phyloP scores from a whole-genome alignment of 106 monocot genomes.

The Hemerocallis citrina region DNA sequence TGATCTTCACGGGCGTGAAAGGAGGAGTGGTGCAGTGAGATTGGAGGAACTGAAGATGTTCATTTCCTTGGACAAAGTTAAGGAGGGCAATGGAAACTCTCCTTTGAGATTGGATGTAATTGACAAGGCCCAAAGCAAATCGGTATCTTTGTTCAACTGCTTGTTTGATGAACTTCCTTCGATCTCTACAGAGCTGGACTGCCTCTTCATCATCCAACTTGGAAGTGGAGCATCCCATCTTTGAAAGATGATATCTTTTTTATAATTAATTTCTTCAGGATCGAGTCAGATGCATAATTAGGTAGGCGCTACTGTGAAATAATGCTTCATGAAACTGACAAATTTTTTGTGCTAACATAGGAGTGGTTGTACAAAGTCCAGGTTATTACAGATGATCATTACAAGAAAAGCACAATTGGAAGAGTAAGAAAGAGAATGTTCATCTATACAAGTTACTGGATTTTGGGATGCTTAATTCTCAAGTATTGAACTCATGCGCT shows the following conservation, averaged over 20 bases:
- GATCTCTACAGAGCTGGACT: slow-evolving; percentile 70
- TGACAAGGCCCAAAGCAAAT: slow-evolving; percentile 53
- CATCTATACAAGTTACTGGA: neutral
- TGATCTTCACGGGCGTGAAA: slow-evolving; percentile 34
- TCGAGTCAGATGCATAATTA: slow-evolving; percentile 8
- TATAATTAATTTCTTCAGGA: slow-evolving; percentile 1
- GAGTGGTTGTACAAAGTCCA: neutral
- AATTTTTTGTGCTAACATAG: no score
- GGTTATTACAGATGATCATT: neutral
- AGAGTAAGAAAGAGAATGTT: slow-evolving; percentile 9
- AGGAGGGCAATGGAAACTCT: slow-evolving; percentile 65
- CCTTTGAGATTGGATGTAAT: slow-evolving; percentile 63
- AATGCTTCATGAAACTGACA: neutral
- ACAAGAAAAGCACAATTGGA: slow-evolving; percentile 17
- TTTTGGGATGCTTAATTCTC: slow-evolving; percentile 3
- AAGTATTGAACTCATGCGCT: slow-evolving; percentile 5
- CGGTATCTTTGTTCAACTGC: slow-evolving; percentile 55
- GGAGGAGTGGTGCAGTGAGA: slow-evolving; percentile 40
- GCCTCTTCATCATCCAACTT: slow-evolving; percentile 72
- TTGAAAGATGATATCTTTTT: neutral
- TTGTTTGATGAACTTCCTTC: slow-evolving; percentile 74
- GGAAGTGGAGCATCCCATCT: slow-evolving; percentile 95
- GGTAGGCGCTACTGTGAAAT: neutral
- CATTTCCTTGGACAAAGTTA: slow-evolving; percentile 50
- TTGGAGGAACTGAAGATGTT: slow-evolving; percentile 28